Conservation (phyloP, 148 eudicot genomes). For the Dianthus caryophyllus region DNA sequence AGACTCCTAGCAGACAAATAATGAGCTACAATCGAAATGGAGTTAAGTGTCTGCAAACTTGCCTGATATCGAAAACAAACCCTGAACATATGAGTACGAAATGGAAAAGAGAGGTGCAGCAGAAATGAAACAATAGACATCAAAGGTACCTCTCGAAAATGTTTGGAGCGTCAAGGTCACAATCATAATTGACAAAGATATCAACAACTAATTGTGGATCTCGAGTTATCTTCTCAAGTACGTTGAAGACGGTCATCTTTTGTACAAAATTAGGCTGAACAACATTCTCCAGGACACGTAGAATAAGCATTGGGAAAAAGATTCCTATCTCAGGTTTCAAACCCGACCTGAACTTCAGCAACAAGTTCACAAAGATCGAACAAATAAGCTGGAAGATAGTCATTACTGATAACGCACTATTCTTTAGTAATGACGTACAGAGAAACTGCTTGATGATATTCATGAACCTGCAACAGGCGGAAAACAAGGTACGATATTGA, state of each 20-base stretch:
- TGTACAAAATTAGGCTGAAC: slow-evolving; percentile 95
- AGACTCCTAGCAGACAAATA: background rate
- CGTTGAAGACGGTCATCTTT: slow-evolving; percentile 92
- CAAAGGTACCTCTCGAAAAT: slow-evolving; percentile 85
- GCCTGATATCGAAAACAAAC: background rate
- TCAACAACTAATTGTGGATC: slow-evolving; percentile 84
- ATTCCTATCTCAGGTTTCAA: slow-evolving; percentile 93
- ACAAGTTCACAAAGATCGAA: slow-evolving; percentile 71
- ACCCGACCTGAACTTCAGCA: slow-evolving; percentile 74
- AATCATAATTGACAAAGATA: slow-evolving; percentile 92
- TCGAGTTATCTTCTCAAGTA: slow-evolving; percentile 81
- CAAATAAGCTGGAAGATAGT: slow-evolving; percentile 93
- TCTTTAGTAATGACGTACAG: slow-evolving; percentile 89
- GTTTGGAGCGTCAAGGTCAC: slow-evolving; percentile 96
- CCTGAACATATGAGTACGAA: background rate
- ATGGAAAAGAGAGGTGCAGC: slow-evolving; percentile 3
- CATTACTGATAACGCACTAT: slow-evolving; percentile 96
- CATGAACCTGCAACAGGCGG: slow-evolving; percentile 65
- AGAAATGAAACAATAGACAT: background rate
- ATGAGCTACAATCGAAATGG: too few relatives aligned
- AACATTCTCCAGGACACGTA: slow-evolving; percentile 93
- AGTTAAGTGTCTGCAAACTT: background rate
- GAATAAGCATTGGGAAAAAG: slow-evolving; percentile 91
- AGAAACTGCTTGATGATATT: slow-evolving; percentile 80
- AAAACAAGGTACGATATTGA: slow-evolving; percentile 5